A percentile compares a stretch with the other conserved stretches of the same genome.
Evolutionary conservation across 2,329 filamentous ascomycete genomes (phyloP).

Genomic region (Spiromastix sp.): DNA sequence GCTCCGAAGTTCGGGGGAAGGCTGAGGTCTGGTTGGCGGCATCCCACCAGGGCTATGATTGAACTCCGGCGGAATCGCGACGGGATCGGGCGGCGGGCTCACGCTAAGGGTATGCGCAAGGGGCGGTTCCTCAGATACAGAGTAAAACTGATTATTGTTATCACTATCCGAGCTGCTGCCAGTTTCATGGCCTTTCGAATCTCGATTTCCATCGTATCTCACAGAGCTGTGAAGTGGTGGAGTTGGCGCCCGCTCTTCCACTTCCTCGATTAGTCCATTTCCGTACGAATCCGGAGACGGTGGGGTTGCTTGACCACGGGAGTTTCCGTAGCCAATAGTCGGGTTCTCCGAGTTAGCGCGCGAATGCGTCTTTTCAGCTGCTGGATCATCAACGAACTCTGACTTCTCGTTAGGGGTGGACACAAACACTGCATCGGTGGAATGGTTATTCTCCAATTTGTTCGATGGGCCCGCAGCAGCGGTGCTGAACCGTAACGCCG

Average conservation of each 20-base stretch:
- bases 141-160: conserved; percentile 12
- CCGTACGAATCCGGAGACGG: conserved; percentile 1
- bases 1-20: conserved; percentile 65
- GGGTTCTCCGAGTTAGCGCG: background rate
- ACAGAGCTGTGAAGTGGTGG: conserved; percentile 28
- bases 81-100: conserved; percentile 61
- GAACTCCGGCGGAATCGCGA: conserved; percentile 69
- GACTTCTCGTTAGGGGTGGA: conserved; percentile 7
- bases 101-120: conserved; percentile 27
- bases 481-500: conserved; percentile 21
- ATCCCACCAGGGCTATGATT: conserved; percentile 61
- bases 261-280: conserved; percentile 2
- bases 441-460: conserved; percentile 23
- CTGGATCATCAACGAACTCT: background rate
- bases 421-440: conserved; percentile 26
- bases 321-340: conserved; percentile 2
- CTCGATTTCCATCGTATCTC: conserved; percentile 14
- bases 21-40: conserved; percentile 59
- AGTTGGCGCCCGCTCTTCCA: conserved; percentile 22
- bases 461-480: conserved; percentile 5
- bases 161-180: conserved; percentile 34
- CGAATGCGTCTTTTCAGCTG: background rate
- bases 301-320: conserved; percentile 1
- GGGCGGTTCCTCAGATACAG: conserved; percentile 17
- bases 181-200: conserved; percentile 20